These are phyloP conservation scores for Nothomitra cinnamomea DNA, from an alignment of 2,329 filamentous ascomycete genomes.

Conservation along the genomic window DNA sequence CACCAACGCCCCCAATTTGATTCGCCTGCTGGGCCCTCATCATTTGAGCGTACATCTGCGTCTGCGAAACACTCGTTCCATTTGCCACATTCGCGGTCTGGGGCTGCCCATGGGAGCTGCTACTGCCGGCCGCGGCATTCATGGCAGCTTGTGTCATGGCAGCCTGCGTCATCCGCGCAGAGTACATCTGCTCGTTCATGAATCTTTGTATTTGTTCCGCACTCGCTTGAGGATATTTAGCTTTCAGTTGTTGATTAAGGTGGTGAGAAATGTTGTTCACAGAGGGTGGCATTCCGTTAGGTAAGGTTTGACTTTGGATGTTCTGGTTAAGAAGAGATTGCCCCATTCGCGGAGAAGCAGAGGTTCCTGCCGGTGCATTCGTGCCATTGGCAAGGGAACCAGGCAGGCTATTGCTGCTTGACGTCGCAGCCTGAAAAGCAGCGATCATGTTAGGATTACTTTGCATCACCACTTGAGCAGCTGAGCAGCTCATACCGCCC, in stretches of 20 bases:
- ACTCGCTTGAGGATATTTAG: constrained; percentile 32
- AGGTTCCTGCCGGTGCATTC: constrained; percentile 17
- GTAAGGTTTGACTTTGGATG: constrained; percentile 30
- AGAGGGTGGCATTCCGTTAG: constrained; percentile 35
- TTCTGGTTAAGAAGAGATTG: constrained; percentile 9
- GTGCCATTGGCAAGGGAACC: constrained; percentile 16
- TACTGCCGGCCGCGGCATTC: constrained; percentile 16
- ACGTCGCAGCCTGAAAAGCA: constrained; percentile 26
- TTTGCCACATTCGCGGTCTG: neutral
- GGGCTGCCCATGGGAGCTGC: constrained; percentile 15
- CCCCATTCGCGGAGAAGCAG: constrained; percentile 28
- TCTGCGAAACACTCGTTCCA: neutral
- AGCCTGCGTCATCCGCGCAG: constrained; percentile 21
- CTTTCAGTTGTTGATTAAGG: constrained; percentile 25
- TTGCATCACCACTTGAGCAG: constrained; percentile 14
- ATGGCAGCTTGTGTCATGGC: constrained; percentile 15
- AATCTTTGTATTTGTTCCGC: constrained; percentile 36
- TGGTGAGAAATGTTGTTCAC: constrained; percentile 33
- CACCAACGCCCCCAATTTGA: constrained; percentile 21
- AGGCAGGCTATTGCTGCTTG: constrained; percentile 20
- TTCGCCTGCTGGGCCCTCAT: constrained; percentile 14
- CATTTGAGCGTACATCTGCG: constrained; percentile 12
- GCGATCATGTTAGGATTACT: constrained; percentile 28
- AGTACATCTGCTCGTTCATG: constrained; percentile 32
- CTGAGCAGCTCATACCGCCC: constrained; percentile 4